Percentiles rank a stretch among this genome's conserved stretches.
These are phyloP conservation scores for Xylaria sp. DNA, from an alignment of 2,329 filamentous ascomycete genomes.

Conservation along the genomic window DNA sequence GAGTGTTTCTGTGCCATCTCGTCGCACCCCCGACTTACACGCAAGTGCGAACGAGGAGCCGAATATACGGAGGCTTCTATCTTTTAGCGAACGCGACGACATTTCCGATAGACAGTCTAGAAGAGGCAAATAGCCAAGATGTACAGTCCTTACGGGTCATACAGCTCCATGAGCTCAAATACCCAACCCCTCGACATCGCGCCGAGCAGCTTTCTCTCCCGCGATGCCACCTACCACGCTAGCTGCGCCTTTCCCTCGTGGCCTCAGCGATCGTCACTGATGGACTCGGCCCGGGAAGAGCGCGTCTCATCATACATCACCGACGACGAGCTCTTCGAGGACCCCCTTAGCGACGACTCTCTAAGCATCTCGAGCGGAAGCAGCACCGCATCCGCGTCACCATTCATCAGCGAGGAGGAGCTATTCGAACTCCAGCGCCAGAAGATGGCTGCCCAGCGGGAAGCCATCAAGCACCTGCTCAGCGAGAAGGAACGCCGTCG, in stretches of 20 bases:
- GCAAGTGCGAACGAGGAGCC: conserved; percentile 22
- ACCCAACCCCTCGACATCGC: conserved; percentile 51
- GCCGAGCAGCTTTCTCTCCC: conserved; percentile 47
- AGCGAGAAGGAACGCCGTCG: conserved; percentile 67
- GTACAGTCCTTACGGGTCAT: conserved; percentile 53
- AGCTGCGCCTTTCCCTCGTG: conserved; percentile 58
- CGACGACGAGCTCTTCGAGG: conserved; percentile 70
- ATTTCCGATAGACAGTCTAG: neutral
- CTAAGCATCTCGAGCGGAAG: conserved; percentile 58
- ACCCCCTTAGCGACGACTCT: conserved; percentile 62
- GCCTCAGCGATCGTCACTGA: conserved; percentile 55
- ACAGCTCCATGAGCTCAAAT: conserved; percentile 52
- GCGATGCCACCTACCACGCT: conserved; percentile 46
- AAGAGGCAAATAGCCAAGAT: conserved; percentile 37
- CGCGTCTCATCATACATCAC: conserved; percentile 68
- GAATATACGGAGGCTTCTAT: conserved; percentile 18
- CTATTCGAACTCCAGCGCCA: conserved; percentile 63
- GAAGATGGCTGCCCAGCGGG: conserved; percentile 62
- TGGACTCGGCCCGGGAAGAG: conserved; percentile 45
- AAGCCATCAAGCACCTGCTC: conserved; percentile 62
- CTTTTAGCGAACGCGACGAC: conserved; percentile 17
- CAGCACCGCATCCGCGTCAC: conserved; percentile 58
- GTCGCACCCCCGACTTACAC: conserved; percentile 26
- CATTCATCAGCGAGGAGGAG: conserved; percentile 58
- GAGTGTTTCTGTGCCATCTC: conserved; percentile 13